Conservation (phyloP, 805 yeast genomes). For the Schizosaccharomyces lindneri region DNA sequence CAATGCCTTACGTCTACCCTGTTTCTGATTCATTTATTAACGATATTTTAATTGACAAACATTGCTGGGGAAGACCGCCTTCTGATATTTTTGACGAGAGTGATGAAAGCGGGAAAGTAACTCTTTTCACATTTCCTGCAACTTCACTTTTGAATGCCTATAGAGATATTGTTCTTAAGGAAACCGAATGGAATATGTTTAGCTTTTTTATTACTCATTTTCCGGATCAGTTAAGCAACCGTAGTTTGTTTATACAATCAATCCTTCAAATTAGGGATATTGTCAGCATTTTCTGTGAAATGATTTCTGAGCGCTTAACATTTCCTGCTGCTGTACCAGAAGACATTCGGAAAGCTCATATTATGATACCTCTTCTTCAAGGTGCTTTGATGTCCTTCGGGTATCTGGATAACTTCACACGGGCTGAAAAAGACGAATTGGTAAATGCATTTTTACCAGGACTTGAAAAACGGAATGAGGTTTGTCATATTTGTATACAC, state of each 20-base stretch:
- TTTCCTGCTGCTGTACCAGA: conserved; percentile 20
- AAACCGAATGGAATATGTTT: conserved; percentile 46
- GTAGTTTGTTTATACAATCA: conserved; percentile 24
- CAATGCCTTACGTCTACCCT: not conserved
- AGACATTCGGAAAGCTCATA: conserved; percentile 28
- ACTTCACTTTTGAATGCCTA: conserved; percentile 27
- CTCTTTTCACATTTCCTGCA: not conserved
- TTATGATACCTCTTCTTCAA: conserved; percentile 40
- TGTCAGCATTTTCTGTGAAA: conserved; percentile 30
- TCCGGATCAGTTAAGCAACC: conserved; percentile 42
- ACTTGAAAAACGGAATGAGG: conserved; percentile 48
- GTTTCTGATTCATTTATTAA: not conserved
- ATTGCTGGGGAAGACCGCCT: not conserved
- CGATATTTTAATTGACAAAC: not conserved
- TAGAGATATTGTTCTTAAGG: conserved; percentile 24
- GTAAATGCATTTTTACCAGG: conserved; percentile 35
- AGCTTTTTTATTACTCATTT: conserved; percentile 42
- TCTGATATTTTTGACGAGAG: not conserved
- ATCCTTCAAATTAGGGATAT: conserved; percentile 19
- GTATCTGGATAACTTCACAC: conserved; percentile 28
- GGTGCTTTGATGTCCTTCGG: conserved; percentile 31
- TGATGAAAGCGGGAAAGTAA: not conserved
- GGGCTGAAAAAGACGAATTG: conserved; percentile 36
- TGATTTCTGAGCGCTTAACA: conserved; percentile 25
- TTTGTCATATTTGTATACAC: conserved; percentile 57